Percentiles rank a stretch among this genome's conserved stretches.
Conservation (phyloP, 75 land plant genomes). For the Pinus albicaulis region DNA sequence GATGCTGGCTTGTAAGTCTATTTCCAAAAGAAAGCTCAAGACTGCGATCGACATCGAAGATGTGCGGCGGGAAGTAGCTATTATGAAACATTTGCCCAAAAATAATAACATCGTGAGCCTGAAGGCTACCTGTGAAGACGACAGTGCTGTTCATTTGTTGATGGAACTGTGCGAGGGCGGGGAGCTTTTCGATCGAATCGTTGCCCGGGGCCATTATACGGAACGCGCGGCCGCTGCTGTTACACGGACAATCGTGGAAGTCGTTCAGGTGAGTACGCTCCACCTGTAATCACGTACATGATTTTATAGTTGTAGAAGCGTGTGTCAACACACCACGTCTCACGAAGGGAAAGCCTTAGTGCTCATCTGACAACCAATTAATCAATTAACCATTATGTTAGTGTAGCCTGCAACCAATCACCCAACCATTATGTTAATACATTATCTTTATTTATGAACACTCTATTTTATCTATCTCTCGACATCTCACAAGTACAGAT, state of each 20-base stretch:
- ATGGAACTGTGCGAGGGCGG: constrained; percentile 85
- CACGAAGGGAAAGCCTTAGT: no score
- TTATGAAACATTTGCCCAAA: constrained; percentile 65
- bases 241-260: constrained; percentile 58
- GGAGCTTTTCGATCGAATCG: constrained; percentile 73
- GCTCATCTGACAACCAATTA: no score
- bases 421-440: no score
- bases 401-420: no score
- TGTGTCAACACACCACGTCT: no score
- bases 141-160: constrained; percentile 61
- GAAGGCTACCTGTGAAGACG: constrained; percentile 57
- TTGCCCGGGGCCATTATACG: constrained; percentile 66
- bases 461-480: no score
- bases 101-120: constrained; percentile 47
- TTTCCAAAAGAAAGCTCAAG: constrained; percentile 59
- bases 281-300: background rate
- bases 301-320: no score
- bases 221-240: constrained; percentile 65
- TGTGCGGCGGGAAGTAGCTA: constrained; percentile 66
- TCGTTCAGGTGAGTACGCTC: constrained; percentile 40
- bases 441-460: no score
- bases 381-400: no score
- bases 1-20: constrained; percentile 62
- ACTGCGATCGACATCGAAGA: constrained; percentile 66
- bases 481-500: no score